Conservation (phyloP, 257 asterid species). For the Knoxia roxburghii region DNA sequence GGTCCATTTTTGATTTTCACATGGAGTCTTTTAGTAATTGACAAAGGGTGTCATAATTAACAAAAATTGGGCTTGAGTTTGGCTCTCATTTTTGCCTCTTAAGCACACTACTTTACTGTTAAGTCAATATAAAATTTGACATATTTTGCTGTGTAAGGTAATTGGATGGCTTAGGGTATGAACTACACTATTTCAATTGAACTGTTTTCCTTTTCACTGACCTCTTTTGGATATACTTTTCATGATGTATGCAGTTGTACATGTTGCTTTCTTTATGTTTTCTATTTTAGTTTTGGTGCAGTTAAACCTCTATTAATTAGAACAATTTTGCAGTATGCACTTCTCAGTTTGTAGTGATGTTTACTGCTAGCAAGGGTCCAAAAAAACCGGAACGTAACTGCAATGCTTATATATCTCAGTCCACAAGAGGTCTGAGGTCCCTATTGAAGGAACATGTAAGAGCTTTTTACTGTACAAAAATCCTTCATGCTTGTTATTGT, state of each 20-base stretch:
- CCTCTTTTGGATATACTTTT: background rate
- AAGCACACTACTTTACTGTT: background rate
- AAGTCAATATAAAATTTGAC: background rate
- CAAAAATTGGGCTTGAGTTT: background rate
- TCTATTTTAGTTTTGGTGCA: constrained; percentile 7
- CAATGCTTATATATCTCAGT: constrained; percentile 81
- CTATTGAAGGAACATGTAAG: constrained; percentile 82
- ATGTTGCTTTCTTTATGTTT: constrained; percentile 1
- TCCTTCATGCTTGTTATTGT: background rate
- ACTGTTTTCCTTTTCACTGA: background rate
- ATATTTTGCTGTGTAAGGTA: too few species aligned
- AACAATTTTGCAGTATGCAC: constrained; percentile 63
- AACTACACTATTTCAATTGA: background rate
- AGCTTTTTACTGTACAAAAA: background rate
- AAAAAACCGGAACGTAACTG: constrained; percentile 43
- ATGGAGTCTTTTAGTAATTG: background rate
- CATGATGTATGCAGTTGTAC: background rate
- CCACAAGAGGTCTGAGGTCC: constrained; percentile 81
- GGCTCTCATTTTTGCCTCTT: background rate
- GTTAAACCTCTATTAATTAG: background rate
- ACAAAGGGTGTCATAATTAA: background rate
- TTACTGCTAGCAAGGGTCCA: constrained; percentile 41
- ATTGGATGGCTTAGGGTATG: background rate
- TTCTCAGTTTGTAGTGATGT: constrained; percentile 82
- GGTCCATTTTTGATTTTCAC: background rate